Conservation (phyloP, 202 grass and related monocot genomes). For the Zizania palustris region DNA sequence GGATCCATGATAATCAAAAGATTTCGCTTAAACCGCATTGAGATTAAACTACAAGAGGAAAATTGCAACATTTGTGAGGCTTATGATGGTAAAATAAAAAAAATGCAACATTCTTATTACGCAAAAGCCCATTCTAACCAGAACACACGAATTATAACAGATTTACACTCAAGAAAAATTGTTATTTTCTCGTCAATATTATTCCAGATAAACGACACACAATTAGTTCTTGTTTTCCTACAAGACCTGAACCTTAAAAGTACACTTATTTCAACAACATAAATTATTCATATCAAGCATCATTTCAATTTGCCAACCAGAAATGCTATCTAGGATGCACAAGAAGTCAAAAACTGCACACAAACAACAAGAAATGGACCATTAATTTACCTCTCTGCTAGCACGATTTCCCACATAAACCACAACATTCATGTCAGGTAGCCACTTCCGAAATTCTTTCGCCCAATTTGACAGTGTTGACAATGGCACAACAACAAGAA, state of each 20-base stretch:
- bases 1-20: conserved; percentile 3
- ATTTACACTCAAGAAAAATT: conserved; percentile 23
- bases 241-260: neutral
- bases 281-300: neutral
- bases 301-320: conserved; percentile 9
- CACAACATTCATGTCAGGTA: conserved; percentile 90
- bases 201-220: neutral
- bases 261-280: neutral
- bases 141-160: conserved; percentile 3
- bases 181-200: conserved; percentile 2
- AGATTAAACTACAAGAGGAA: conserved; percentile 22
- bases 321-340: neutral
- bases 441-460: conserved; percentile 95
- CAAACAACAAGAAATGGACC: conserved; percentile 16
- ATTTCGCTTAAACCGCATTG: neutral
- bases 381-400: conserved; percentile 83
- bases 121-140: neutral
- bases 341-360: conserved; percentile 11
- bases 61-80: conserved; percentile 17
- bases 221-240: neutral
- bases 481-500: conserved; percentile 98
- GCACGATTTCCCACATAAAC: conserved; percentile 99
- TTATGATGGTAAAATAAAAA: neutral
- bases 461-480: conserved; percentile 98
- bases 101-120: neutral